Base-by-base conservation (phyloP, 2,329 filamentous ascomycete species). In the Stemphylium lycopersici region DNA sequence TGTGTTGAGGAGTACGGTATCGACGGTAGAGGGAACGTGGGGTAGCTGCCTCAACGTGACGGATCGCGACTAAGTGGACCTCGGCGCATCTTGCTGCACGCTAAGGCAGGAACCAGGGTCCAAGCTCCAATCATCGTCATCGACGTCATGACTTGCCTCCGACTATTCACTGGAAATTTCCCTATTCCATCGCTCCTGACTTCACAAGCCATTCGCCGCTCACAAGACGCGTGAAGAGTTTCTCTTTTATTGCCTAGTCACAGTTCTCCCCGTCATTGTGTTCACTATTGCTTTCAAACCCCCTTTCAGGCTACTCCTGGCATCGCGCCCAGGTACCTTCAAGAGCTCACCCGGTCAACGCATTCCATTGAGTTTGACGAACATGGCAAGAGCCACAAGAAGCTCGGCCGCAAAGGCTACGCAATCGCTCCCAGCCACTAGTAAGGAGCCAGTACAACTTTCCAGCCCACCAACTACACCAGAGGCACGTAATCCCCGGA, bases 381-480 rank as follows among this genome's bases (percentile, higher is more conserved):
- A 6, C 18, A 76, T 76, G 73, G 60, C 56, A 40, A 67, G 73
- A 56, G 58, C 63, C 38, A 75, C 74, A 1, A 62, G 71, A 44
- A 64, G 69, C 40, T 67, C 69, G n/a, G 56, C 55, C 12, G 56
- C 63, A 24, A 66, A 58, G 49, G 44, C 59, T 26, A 48, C 55
- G 36, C 52, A 55, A 26, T 37, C 51, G 34, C 22, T 59, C 3
- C 11, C 54, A 18, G 51, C 49, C 13, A 33, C 53, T 36, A 59
- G 58, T 10, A 26, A 60, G 20, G 69, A 73, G 26, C 65, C 71
- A 15, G 59, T 73, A 36, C 76, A 81, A 54, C 62, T 79, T 3
- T 79, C 78, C 29, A 80, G 77, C 57, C 75, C 77, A 46, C 75
- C 77, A 15, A 59, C 69, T 37, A 80, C 76, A 10, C 76, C 78